Evolutionary conservation across 1,284 basidiomycete genomes (phyloP), one percentile per base, ranked within the genome.

Genomic region (Puccinia hordei): DNA sequence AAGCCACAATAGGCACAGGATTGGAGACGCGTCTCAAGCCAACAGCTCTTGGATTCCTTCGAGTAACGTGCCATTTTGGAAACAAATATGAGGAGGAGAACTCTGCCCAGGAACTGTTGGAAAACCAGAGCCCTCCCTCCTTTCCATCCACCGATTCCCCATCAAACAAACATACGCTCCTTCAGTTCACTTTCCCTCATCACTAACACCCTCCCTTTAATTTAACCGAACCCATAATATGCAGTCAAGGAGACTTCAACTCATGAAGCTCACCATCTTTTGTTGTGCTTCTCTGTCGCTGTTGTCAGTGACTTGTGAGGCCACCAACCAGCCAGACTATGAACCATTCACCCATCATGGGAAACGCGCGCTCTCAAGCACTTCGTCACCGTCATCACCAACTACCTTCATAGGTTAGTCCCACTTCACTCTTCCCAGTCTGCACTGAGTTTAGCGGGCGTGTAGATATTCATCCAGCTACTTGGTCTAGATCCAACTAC

Each of bases 21-120:
- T n/a, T 44, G 63, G 63, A 66, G 63, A 44, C 35, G 63, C 44
- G 63, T 66, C 22, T 66, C 63, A 66, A n/a, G 59, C 30, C 12
- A 19, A 5, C 59, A 24, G 19, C 61, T 65, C 61, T 65, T n/a
- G n/a, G n/a, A n/a, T n/a, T n/a, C n/a, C n/a, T n/a, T n/a, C n/a
- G n/a, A n/a, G n/a, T n/a, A n/a, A n/a, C n/a, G n/a, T n/a, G n/a
- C 59, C 2, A 27, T 8, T 8, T 24, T 30, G 8, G 38, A 41
- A 41, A 41, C 24, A 27, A 9, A 33, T 27, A 19, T 59, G 57
- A 59, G 38, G 61, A 30, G 38, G 38, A 41, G 38, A 41, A 41
- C 12, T 66, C 38, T n/a, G n/a, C n/a, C n/a, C n/a, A n/a, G n/a
- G n/a, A n/a, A n/a, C n/a, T n/a, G n/a, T n/a, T n/a, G n/a, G n/a